Percentiles rank a stretch among this genome's conserved stretches.
phyloP scores from a whole-genome alignment of 164 flowering plant genomes.

The Annona squamosa region DNA sequence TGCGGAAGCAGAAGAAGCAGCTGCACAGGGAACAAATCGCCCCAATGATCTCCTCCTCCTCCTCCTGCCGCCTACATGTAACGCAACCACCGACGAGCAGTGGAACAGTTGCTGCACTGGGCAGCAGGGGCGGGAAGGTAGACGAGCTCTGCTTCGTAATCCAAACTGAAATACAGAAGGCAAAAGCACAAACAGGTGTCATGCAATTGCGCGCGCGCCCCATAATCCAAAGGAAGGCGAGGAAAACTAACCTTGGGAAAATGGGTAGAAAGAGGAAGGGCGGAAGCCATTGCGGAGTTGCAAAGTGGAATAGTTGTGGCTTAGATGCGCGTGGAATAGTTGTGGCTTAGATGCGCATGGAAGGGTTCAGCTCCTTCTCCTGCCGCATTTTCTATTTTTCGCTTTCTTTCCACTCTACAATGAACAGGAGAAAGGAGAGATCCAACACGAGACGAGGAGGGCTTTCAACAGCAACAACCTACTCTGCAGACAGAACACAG shows the following conservation, averaged over 20 bases:
- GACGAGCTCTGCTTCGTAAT: not conserved
- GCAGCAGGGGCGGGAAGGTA: not conserved
- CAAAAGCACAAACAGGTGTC: not conserved
- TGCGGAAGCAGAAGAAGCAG: constrained; percentile 1
- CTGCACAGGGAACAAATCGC: not conserved
- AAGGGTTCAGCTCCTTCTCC: not conserved
- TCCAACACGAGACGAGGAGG: not conserved
- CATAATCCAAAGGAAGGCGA: not conserved
- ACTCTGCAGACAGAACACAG: too few species aligned
- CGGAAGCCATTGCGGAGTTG: not conserved
- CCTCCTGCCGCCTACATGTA: not conserved
- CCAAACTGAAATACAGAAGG: not conserved
- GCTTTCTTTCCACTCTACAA: not conserved
- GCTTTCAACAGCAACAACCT: not conserved
- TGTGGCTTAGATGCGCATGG: not conserved
- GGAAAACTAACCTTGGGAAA: not conserved
- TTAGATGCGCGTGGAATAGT: not conserved
- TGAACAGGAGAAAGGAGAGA: not conserved
- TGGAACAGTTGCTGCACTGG: not conserved
- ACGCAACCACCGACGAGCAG: not conserved
- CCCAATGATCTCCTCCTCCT: not conserved
- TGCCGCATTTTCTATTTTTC: not conserved
- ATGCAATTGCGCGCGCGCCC: not conserved
- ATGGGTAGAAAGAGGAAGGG: not conserved
- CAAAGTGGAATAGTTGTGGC: not conserved